Evolutionary conservation across 2,329 filamentous ascomycete species (phyloP).

Genomic region (Exophiala phaeomuriformis): DNA sequence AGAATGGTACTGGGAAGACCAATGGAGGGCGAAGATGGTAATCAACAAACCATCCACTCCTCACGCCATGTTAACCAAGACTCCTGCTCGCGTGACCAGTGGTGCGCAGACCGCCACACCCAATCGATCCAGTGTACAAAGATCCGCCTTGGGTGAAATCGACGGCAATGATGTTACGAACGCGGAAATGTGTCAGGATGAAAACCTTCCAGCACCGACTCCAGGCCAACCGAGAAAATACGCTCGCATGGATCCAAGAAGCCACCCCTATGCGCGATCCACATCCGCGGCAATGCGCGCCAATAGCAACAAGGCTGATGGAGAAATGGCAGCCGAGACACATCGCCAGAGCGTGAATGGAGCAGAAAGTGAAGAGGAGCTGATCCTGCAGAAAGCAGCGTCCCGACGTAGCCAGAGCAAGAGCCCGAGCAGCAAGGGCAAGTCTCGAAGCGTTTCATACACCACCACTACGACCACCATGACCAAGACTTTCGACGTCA

Average conservation of each 20-base stretch:
- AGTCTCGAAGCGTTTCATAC: conserved; percentile 28
- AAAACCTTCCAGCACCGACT: conserved; percentile 89
- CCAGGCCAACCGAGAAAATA: conserved; percentile 93
- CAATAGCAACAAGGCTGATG: conserved; percentile 35
- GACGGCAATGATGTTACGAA: conserved; percentile 62
- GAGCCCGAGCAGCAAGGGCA: conserved; percentile 25
- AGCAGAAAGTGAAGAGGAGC: conserved; percentile 73
- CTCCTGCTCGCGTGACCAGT: conserved; percentile 52
- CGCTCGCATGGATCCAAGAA: conserved; percentile 64
- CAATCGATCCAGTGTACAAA: conserved; percentile 47
- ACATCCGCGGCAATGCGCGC: conserved; percentile 39
- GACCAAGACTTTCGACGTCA: conserved; percentile 24
- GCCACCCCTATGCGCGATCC: conserved; percentile 63
- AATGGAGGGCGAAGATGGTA: conserved; percentile 73
- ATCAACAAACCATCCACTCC: conserved; percentile 52
- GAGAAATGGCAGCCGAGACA: conserved; percentile 49
- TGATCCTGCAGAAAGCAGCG: conserved; percentile 65
- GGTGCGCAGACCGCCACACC: conserved; percentile 72
- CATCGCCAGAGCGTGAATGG: conserved; percentile 54
- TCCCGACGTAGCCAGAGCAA: conserved; percentile 41
- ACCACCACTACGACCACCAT: conserved; percentile 27
- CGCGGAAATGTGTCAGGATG: conserved; percentile 60
- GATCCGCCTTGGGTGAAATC: conserved; percentile 88
- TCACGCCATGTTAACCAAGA: conserved; percentile 47
- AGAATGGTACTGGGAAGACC: conserved; percentile 89